These are phyloP conservation scores for Umbellularia californica DNA, from an alignment of 164 flowering plant genomes.

Conservation along the genomic window DNA sequence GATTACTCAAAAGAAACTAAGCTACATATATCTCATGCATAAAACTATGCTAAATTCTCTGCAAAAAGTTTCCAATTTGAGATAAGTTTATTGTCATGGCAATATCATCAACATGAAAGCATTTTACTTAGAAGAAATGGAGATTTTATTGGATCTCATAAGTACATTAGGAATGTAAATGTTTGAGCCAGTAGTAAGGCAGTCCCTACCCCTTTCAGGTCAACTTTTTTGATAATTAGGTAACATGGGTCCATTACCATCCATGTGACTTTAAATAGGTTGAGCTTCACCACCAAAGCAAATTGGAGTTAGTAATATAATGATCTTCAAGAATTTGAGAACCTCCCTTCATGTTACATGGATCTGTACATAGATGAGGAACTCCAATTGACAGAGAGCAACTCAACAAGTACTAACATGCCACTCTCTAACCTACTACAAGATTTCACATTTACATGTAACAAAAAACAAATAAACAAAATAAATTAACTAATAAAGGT, in stretches of 20 bases:
- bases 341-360: not conserved
- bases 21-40: not conserved
- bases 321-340: not conserved
- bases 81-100: not conserved
- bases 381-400: not conserved
- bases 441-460: not conserved
- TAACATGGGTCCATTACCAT: not conserved
- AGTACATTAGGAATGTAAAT: not conserved
- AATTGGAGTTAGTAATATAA: not conserved
- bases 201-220: not conserved
- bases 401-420: not conserved
- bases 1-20: not conserved
- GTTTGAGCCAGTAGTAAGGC: not conserved
- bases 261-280: not conserved
- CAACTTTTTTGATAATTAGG: not conserved
- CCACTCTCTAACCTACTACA: not conserved
- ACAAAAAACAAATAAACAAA: not conserved
- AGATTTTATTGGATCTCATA: not conserved
- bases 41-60: not conserved
- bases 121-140: not conserved
- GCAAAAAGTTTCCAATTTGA: not conserved
- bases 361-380: not conserved
- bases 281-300: not conserved
- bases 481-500: too few relatives aligned
- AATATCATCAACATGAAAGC: not conserved